Conservation (phyloP, 169 alveolate genomes). For the Perkinsus marinus region DNA sequence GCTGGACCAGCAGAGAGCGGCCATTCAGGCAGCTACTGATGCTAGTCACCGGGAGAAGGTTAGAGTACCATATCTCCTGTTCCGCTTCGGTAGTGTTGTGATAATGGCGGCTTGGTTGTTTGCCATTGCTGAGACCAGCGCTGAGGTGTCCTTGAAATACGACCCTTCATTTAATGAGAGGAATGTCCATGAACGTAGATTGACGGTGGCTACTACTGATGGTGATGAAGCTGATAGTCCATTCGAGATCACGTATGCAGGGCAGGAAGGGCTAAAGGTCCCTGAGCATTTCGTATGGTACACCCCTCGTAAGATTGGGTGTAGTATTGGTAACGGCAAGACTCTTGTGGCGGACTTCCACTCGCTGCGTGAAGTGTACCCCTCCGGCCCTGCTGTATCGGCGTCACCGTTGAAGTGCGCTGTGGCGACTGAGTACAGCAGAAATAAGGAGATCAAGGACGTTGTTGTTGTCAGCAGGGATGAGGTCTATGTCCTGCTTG, state of each 20-base stretch:
- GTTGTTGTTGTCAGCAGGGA: neutral
- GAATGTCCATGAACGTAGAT: neutral
- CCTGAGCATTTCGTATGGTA: neutral
- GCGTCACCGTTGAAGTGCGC: neutral
- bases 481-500: neutral
- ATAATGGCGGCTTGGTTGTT: neutral
- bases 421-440: neutral
- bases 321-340: neutral
- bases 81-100: neutral
- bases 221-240: neutral
- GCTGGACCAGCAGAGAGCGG: neutral
- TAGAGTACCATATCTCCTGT: neutral
- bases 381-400: neutral
- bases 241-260: neutral
- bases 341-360: neutral
- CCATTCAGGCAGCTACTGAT: neutral
- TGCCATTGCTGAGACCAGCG: neutral
- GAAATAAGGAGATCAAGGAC: neutral
- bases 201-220: neutral
- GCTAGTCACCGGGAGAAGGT: neutral
- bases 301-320: neutral
- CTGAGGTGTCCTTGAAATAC: neutral
- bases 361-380: neutral
- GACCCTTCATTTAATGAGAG: neutral
- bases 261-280: neutral